Base-by-base conservation (phyloP, 1,284 basidiomycete genomes). In the Melanopsichium pennsylvanicum region DNA sequence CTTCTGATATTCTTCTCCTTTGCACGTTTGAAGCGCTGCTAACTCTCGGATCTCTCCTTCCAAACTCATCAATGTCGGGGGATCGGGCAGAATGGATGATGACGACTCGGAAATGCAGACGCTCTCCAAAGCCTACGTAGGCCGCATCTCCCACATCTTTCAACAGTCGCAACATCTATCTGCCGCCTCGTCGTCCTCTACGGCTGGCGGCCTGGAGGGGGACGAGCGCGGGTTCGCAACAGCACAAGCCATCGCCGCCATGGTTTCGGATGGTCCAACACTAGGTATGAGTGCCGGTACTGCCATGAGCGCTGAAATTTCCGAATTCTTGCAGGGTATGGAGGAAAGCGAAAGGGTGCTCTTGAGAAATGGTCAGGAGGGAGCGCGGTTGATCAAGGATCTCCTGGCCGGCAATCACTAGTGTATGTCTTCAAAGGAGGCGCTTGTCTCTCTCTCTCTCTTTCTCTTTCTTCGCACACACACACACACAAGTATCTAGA, bases 61-160 rank as follows among this genome's bases (percentile, higher is more conserved):
- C 29, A 9, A n/a, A n/a, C n/a, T n/a, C n/a, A n/a, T n/a, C n/a
- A n/a, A n/a, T n/a, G n/a, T n/a, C n/a, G n/a, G n/a, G n/a, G n/a
- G n/a, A n/a, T n/a, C n/a, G n/a, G n/a, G n/a, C 36, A 77, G 75
- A 11, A 72, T 75, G 47, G 77, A 75, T 32, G 66, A 75, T 29
- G 58, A 70, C 21, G 68, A 74, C 10, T 48, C 71, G 12, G 64
- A 68, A 22, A 62, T 67, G 38, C 60, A 70, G 19, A 49, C 64
- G 6, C 62, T 79, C 32, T 59, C 58, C 0, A 74, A 74, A 69
- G 74, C 78, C 2, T 79, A 79, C 47, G 52, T 72, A 18, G 62
- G 67, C 8, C 57, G 78, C 6, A 56, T 79, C 2, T 43, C 66
- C 0, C 62, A 59, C 22, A 77, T 78, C 46, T 79, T 71, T 39